Evolutionary conservation across 1,284 basidiomycete genomes (phyloP), one percentile per base, ranked within the genome.

Genomic region (Moesziomyces antarcticus): DNA sequence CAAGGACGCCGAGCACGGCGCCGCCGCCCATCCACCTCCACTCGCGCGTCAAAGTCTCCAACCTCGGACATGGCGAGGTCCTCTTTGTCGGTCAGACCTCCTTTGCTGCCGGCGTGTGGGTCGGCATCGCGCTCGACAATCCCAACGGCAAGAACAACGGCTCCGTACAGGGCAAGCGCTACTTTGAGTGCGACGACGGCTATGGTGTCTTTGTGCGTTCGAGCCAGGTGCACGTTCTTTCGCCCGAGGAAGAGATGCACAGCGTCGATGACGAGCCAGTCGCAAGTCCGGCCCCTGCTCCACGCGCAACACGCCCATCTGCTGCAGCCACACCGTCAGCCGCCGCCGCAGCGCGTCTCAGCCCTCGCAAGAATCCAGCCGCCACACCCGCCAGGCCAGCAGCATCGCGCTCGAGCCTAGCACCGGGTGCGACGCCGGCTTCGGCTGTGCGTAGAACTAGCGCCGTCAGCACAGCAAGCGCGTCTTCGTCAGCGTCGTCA

Each of bases 71-170:
- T 50, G 97, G 97, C 10, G 87, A 90, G 54, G 91, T 98, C 33
- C 89, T 94, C 49, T 99, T 95, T 87, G 89, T 88, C 45, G 97
- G 97, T 0, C 82, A 89, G 50, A 88, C 97, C 0, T 88, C 88
- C 4, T 99, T 99, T 84, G 89, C 93, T 16, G 84, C 89, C 2
- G 97, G 97, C 0, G 91, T 92, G 86, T 99, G 97, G 97, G 89
- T 97, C 63, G 97, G 97, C 16, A 90, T 99, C 61, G 93, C 95
- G 83, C 89, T 99, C 56, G 89, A 85, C 57, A 75, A 80, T 77
- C 82, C 52, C 5, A 91, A 90, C 46, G 97, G 97, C 42, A 98
- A 98, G 90, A 99, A 99, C 86, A 92, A 99, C 80, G 97, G 97
- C 2, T 89, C 90, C 1, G 92, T 99, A 1, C 88, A 91, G 50